A percentile compares a stretch with the other conserved stretches of the same genome.
These are phyloP conservation scores for Malbranchea cinnamomea DNA, from an alignment of 2,329 filamentous ascomycete genomes.

Conservation along the genomic window DNA sequence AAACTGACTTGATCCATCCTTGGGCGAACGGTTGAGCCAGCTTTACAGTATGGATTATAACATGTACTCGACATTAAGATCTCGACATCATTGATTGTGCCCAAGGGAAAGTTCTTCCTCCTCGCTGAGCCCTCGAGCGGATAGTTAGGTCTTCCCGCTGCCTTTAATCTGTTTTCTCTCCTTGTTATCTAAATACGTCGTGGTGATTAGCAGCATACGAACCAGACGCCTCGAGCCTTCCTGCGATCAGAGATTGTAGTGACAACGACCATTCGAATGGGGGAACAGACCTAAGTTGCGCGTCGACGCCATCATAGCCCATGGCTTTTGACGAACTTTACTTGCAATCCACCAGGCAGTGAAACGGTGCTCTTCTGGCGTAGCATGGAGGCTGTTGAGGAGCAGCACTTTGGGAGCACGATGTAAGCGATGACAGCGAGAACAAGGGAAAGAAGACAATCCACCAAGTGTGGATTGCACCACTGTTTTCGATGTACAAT, in stretches of 20 bases:
- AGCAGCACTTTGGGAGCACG: conserved; percentile 3
- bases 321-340: conserved; percentile 4
- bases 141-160: conserved; percentile 3
- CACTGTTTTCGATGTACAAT: conserved; percentile 5
- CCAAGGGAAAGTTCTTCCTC: conserved; percentile 3
- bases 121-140: conserved; percentile 3
- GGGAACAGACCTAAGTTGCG: conserved; percentile 5
- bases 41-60: no score
- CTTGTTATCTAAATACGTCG: no score
- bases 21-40: no score
- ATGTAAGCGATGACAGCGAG: conserved; percentile 3
- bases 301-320: conserved; percentile 4
- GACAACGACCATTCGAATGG: conserved; percentile 7
- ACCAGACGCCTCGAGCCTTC: conserved; percentile 5
- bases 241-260: conserved; percentile 6
- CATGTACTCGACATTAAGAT: no score
- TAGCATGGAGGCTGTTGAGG: conserved; percentile 2
- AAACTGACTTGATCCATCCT: no score
- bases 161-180: conserved; percentile 3
- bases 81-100: no score
- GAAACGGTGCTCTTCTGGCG: conserved; percentile 2
- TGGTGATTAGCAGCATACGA: conserved; percentile 6
- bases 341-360: conserved; percentile 5
- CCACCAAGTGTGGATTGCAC: conserved; percentile 4
- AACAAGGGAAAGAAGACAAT: conserved; percentile 6